These are phyloP conservation scores for Nemania sp. DNA, from an alignment of 2,329 filamentous ascomycete genomes.

Conservation along the genomic window DNA sequence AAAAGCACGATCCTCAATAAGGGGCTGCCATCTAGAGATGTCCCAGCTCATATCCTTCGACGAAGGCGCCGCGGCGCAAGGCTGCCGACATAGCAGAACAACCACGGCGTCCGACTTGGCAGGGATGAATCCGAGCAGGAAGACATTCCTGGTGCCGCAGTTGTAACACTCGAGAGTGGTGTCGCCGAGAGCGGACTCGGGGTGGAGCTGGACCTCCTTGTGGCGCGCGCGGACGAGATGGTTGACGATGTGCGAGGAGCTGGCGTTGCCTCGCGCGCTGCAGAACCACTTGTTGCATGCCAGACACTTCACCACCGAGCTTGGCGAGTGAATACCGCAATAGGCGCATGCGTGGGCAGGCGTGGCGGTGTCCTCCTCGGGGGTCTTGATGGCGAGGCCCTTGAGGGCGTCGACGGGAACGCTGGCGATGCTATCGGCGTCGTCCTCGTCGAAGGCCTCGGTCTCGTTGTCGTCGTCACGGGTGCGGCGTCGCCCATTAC, in stretches of 20 bases:
- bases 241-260: slow-evolving; percentile 97
- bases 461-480: slow-evolving; percentile 91
- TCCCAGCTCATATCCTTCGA: slow-evolving; percentile 99
- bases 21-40: slow-evolving; percentile 93
- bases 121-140: slow-evolving; percentile 95
- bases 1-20: slow-evolving; percentile 96
- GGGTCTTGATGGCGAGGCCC: slow-evolving; percentile 57
- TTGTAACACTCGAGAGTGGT: slow-evolving; percentile 99
- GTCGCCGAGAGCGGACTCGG: slow-evolving; percentile 88
- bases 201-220: slow-evolving; percentile 98
- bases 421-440: slow-evolving; percentile 75
- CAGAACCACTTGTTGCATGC: slow-evolving; percentile 99
- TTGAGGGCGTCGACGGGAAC: slow-evolving; percentile 76
- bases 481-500: slow-evolving; percentile 61
- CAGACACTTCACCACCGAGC: slow-evolving; percentile 94
- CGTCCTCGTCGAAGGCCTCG: slow-evolving; percentile 81
- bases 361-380: slow-evolving; percentile 86
- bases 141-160: slow-evolving; percentile 99
- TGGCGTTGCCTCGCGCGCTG: slow-evolving; percentile 93
- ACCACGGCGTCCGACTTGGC: slow-evolving; percentile 99
- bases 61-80: slow-evolving; percentile 90
- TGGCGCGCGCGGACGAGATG: slow-evolving; percentile 95
- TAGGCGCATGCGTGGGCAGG: slow-evolving; percentile 96
- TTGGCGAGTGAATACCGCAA: slow-evolving; percentile 95
- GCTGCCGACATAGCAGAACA: slow-evolving; percentile 92